These are phyloP conservation scores for Cryphonectria radicalis DNA, from an alignment of 2,329 filamentous ascomycete species.

Conservation along the genomic window DNA sequence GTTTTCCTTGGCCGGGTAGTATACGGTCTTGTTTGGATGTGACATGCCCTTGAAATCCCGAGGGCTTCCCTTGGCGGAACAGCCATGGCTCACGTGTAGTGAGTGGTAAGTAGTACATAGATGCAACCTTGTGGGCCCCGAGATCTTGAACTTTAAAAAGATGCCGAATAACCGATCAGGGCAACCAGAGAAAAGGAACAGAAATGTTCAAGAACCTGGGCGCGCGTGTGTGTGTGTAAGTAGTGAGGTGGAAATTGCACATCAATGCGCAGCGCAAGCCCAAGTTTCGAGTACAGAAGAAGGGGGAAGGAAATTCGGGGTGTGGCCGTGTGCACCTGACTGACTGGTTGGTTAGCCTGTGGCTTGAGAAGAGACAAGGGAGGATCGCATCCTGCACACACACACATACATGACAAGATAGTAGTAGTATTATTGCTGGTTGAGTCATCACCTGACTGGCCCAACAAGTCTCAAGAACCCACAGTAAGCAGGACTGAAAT, in stretches of 20 bases:
- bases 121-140: neutral
- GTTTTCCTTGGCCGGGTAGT: neutral
- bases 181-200: neutral
- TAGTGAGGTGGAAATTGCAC: neutral
- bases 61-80: neutral
- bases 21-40: neutral
- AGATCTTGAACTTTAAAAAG: neutral
- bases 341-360: neutral
- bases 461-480: neutral
- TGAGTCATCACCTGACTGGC: neutral
- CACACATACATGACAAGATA: neutral
- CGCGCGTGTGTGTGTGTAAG: too few species aligned
- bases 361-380: neutral
- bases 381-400: neutral
- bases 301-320: neutral
- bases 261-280: neutral
- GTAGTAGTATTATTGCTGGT: neutral
- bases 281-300: neutral
- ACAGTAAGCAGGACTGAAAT: too few species aligned
- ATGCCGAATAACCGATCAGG: constrained; percentile 10
- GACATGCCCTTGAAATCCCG: neutral
- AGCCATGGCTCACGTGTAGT: neutral
- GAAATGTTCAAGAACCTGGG: neutral
- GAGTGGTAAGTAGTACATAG: neutral
- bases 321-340: neutral